A percentile compares a stretch with the other conserved stretches of the same genome.
Conservation (phyloP, 257 asterid species). For the Fraxinus anomala region DNA sequence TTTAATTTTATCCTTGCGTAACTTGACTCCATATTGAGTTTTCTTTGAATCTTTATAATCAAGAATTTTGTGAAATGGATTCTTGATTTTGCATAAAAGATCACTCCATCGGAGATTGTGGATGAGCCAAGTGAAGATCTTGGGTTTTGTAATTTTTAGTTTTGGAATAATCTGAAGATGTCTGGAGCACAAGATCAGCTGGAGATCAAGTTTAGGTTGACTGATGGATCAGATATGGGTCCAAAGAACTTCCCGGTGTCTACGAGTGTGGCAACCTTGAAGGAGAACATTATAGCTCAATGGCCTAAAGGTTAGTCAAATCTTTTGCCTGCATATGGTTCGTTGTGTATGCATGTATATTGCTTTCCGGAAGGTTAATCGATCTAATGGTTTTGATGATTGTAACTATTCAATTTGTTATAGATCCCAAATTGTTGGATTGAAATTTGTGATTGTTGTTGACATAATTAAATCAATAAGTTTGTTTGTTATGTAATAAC, state of each 20-base stretch:
- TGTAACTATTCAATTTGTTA: not conserved
- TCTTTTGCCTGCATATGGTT: conserved; percentile 11
- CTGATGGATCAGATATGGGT: conserved; percentile 88
- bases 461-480: not conserved
- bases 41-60: conserved; percentile 3
- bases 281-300: conserved; percentile 79
- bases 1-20: conserved; percentile 1
- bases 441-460: not conserved
- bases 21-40: conserved; percentile 22
- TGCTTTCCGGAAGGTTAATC: not conserved
- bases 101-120: conserved; percentile 30
- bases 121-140: conserved; percentile 39
- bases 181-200: conserved; percentile 75
- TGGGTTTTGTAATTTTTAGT: conserved; percentile 32
- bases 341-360: not conserved
- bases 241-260: conserved; percentile 68
- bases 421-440: not conserved
- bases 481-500: too few relatives aligned
- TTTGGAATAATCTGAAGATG: conserved; percentile 41
- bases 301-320: conserved; percentile 87
- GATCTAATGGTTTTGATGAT: not conserved
- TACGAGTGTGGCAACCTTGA: conserved; percentile 71
- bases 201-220: conserved; percentile 88
- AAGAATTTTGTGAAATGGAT: conserved; percentile 31
- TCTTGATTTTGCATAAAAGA: conserved; percentile 23